These are phyloP conservation scores for Bassia scoparia DNA, from an alignment of 148 eudicot genomes.

Conservation along the genomic window DNA sequence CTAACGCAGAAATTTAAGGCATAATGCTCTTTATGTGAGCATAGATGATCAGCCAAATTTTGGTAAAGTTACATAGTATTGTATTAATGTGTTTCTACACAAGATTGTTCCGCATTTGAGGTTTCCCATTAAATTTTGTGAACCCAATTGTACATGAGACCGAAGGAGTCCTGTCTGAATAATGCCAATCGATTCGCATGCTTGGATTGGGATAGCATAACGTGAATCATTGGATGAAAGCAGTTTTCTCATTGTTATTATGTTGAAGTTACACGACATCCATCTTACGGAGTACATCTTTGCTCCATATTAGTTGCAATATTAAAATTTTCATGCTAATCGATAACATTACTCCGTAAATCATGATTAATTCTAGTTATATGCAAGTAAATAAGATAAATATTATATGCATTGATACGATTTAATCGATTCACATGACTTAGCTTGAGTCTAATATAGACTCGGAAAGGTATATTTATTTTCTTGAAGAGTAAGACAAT, in stretches of 20 bases:
- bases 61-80: neutral
- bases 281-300: too few species aligned
- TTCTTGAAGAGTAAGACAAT: too few species aligned
- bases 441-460: too few species aligned
- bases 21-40: constrained; percentile 4
- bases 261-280: neutral
- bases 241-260: neutral
- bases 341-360: too few species aligned
- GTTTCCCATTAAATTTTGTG: constrained; percentile 9
- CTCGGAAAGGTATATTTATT: too few species aligned
- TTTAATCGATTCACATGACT: too few species aligned
- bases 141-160: constrained; percentile 8
- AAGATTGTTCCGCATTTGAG: neutral
- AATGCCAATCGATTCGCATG: constrained; percentile 12
- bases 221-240: neutral
- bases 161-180: neutral
- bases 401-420: too few species aligned
- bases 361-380: too few species aligned
- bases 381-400: too few species aligned
- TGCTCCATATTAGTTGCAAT: too few species aligned
- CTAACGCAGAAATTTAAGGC: constrained; percentile 81
- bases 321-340: too few species aligned
- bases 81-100: constrained; percentile 9
- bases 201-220: neutral
- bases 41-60: constrained; percentile 4